Conservation (phyloP, 805 yeast species). For the Starmera amethionina region DNA sequence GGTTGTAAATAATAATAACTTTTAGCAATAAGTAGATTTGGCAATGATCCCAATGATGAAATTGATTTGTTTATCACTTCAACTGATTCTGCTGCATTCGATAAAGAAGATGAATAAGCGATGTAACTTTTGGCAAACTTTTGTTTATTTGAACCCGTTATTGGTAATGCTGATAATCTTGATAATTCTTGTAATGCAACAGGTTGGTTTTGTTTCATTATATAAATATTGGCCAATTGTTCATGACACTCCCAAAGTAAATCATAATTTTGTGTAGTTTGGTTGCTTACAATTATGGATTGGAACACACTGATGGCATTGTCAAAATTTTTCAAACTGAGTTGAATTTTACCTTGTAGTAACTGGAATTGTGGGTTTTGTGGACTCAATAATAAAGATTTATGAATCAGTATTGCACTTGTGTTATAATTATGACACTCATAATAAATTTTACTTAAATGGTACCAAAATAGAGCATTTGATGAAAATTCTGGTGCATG, state of each 20-base stretch:
- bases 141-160: slow-evolving; percentile 33
- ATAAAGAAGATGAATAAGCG: too few species aligned
- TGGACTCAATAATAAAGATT: slow-evolving; percentile 28
- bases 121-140: slow-evolving; percentile 10
- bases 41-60: slow-evolving; percentile 32
- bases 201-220: slow-evolving; percentile 40
- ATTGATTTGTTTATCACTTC: slow-evolving; percentile 29
- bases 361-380: slow-evolving; percentile 38
- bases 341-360: slow-evolving; percentile 37
- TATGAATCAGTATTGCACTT: slow-evolving; percentile 21
- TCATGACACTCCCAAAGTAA: slow-evolving; percentile 43
- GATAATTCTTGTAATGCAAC: slow-evolving; percentile 39
- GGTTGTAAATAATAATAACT: slow-evolving; percentile 35
- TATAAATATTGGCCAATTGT: slow-evolving; percentile 46
- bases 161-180: slow-evolving; percentile 39
- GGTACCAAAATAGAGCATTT: too few species aligned
- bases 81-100: too few species aligned
- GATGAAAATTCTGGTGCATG: too few species aligned
- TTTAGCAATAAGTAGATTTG: slow-evolving; percentile 35
- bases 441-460: too few species aligned
- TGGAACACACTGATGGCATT: slow-evolving; percentile 40
- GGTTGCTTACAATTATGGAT: slow-evolving; percentile 25
- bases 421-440: too few species aligned
- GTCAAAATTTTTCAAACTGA: slow-evolving; percentile 30
- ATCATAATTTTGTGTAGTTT: slow-evolving; percentile 27